Percentiles rank a stretch among this genome's conserved stretches.
Conservation (phyloP, 2,329 filamentous ascomycete species). For the Ophiocordyceps sinensis region DNA sequence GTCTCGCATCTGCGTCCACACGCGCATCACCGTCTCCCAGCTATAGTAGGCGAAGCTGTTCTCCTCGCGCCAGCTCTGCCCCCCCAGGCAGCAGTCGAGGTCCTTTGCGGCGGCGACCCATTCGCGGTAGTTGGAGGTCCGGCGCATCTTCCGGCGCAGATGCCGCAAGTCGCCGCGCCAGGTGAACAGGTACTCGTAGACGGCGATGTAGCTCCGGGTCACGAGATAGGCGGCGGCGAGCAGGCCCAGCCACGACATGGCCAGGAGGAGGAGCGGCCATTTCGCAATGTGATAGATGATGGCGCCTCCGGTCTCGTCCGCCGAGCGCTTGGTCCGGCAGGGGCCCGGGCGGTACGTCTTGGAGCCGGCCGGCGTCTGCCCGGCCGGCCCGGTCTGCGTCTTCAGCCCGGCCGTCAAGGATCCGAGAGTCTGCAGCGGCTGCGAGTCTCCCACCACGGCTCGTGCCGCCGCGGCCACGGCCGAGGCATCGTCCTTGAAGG, state of each 20-base stretch:
- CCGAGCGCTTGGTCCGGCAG: slow-evolving; percentile 38
- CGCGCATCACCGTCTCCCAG: slow-evolving; percentile 63
- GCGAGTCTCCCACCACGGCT: background rate
- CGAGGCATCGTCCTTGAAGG: slow-evolving; percentile 18
- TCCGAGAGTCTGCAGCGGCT: background rate
- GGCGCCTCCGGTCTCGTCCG: slow-evolving; percentile 89
- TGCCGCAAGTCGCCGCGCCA: slow-evolving; percentile 69
- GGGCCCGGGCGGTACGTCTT: slow-evolving; percentile 35
- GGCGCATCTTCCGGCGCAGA: slow-evolving; percentile 58
- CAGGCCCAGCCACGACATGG: slow-evolving; percentile 65
- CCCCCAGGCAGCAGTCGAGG: slow-evolving; percentile 69
- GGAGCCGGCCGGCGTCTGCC: slow-evolving; percentile 83
- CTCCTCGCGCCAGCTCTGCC: slow-evolving; percentile 63
- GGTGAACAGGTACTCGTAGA: slow-evolving; percentile 82
- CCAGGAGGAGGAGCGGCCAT: slow-evolving; percentile 75
- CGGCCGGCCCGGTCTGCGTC: slow-evolving; percentile 53
- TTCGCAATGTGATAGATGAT: slow-evolving; percentile 80
- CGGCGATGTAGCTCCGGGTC: slow-evolving; percentile 76
- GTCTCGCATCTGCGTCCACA: slow-evolving; percentile 60
- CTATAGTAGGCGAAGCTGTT: slow-evolving; percentile 80
- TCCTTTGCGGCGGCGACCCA: slow-evolving; percentile 71
- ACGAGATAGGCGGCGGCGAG: slow-evolving; percentile 59
- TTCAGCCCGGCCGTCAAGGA: background rate
- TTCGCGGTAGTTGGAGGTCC: slow-evolving; percentile 60
- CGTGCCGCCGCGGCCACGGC: slow-evolving; percentile 22